phyloP scores from a whole-genome alignment of 2,329 filamentous ascomycete genomes.

The Fusarium piperis region DNA sequence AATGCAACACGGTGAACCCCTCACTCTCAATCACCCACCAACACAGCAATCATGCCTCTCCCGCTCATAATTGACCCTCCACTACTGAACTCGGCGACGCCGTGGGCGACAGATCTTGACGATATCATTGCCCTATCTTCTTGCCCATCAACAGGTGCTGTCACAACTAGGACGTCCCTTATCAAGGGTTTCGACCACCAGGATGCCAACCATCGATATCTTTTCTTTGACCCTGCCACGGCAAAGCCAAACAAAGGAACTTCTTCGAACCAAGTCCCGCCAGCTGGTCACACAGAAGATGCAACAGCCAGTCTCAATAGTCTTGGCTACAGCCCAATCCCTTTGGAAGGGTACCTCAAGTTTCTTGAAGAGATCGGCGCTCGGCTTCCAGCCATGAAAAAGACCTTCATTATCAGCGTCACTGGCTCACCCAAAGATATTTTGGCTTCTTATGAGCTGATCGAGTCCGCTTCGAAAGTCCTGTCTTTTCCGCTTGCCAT shows the following conservation, averaged over 20 bases:
- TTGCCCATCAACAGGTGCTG: conserved; percentile 72
- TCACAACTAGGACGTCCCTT: conserved; percentile 78
- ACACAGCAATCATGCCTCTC: conserved; percentile 26
- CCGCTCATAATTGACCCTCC: conserved; percentile 67
- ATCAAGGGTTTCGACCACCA: conserved; percentile 72
- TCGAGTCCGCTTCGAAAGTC: conserved; percentile 38
- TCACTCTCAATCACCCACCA: neutral
- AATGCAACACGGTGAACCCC: neutral
- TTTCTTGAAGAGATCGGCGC: conserved; percentile 61
- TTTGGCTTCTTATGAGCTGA: conserved; percentile 54
- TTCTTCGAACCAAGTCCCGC: conserved; percentile 26
- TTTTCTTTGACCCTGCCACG: conserved; percentile 67
- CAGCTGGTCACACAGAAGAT: conserved; percentile 32
- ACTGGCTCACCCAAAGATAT: conserved; percentile 72
- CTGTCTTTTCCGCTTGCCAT: conserved; percentile 66
- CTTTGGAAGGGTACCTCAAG: conserved; percentile 66
- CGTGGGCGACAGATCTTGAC: conserved; percentile 75
- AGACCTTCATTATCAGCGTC: conserved; percentile 76
- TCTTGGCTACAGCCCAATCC: conserved; percentile 76
- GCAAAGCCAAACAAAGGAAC: conserved; percentile 30
- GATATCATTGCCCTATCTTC: conserved; percentile 71
- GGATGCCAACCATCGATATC: conserved; percentile 67
- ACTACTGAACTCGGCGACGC: conserved; percentile 78
- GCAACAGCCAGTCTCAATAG: conserved; percentile 69
- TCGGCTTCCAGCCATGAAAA: conserved; percentile 45